Conservation (phyloP, 208 protist genomes). For the Phytomonas sp. region DNA sequence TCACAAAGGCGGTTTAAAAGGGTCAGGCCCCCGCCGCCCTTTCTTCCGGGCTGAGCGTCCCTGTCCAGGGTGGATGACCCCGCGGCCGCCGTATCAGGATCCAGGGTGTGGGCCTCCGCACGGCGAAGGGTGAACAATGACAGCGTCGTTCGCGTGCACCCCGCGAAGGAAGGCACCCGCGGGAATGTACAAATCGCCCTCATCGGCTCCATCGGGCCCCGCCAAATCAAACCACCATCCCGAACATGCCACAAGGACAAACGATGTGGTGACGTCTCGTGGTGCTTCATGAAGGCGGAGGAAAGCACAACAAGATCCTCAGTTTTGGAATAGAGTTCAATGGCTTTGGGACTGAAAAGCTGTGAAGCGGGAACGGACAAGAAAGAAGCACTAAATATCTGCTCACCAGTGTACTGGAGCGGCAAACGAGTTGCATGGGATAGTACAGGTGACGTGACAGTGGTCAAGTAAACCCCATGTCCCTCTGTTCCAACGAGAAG, state of each 20-base stretch:
- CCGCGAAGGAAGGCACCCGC: slow-evolving; percentile 36
- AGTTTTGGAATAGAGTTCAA: background rate
- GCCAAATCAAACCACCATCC: slow-evolving; percentile 43
- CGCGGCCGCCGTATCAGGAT: background rate
- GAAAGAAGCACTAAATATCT: slow-evolving; percentile 50
- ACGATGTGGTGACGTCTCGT: slow-evolving; percentile 23
- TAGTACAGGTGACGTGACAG: slow-evolving; percentile 30
- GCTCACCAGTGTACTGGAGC: slow-evolving; percentile 39
- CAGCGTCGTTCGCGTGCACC: slow-evolving; percentile 32
- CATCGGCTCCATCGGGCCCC: slow-evolving; percentile 51
- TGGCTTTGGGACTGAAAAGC: background rate
- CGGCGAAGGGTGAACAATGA: slow-evolving; percentile 33
- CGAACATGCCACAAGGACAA: slow-evolving; percentile 57
- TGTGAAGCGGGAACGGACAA: slow-evolving; percentile 15
- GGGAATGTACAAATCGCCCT: slow-evolving; percentile 39
- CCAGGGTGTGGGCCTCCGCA: background rate
- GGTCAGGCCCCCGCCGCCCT: background rate
- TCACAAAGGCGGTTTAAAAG: slow-evolving; percentile 21
- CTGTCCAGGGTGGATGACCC: background rate
- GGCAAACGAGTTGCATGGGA: slow-evolving; percentile 35
- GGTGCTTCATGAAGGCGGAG: slow-evolving; percentile 36
- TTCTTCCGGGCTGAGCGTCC: background rate
- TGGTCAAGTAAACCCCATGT: slow-evolving; percentile 64
- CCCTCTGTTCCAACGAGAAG: slow-evolving; percentile 57
- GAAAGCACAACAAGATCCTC: slow-evolving; percentile 58